Conservation (phyloP, 768 basidiomycete genomes). For the Trametes cinnabarina region DNA sequence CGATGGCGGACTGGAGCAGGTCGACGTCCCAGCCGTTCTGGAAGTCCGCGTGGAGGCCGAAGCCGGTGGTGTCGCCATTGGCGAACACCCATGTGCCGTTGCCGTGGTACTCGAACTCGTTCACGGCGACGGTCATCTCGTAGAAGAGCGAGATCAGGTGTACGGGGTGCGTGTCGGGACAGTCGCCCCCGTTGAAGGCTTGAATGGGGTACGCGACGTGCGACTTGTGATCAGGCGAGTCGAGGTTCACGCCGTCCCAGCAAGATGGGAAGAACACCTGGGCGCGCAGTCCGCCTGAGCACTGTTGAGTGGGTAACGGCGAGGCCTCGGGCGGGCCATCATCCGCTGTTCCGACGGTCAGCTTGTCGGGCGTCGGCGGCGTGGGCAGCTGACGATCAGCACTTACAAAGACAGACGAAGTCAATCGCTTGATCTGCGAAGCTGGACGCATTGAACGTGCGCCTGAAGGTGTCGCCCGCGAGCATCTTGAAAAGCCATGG, state of each 20-base stretch:
- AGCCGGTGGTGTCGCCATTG: slow-evolving; percentile 26
- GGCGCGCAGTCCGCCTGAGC: slow-evolving; percentile 29
- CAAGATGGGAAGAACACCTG: slow-evolving; percentile 35
- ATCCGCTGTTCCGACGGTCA: slow-evolving; percentile 23
- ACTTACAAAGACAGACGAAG: slow-evolving; percentile 29
- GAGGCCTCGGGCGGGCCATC: slow-evolving; percentile 20
- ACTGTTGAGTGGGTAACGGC: slow-evolving; percentile 19
- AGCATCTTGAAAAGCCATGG: slow-evolving; percentile 21
- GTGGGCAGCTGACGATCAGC: neutral
- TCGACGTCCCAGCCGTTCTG: slow-evolving; percentile 23
- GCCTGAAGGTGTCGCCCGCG: slow-evolving; percentile 29
- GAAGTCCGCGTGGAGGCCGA: slow-evolving; percentile 28
- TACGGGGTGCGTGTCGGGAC: slow-evolving; percentile 25
- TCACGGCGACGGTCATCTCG: slow-evolving; percentile 22
- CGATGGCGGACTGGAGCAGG: slow-evolving; percentile 24
- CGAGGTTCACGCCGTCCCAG: slow-evolving; percentile 41
- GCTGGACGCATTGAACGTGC: slow-evolving; percentile 30
- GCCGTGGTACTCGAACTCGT: slow-evolving; percentile 19
- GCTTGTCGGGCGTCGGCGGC: neutral
- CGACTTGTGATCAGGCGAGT: slow-evolving; percentile 38
- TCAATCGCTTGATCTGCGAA: slow-evolving; percentile 33
- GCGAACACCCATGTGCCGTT: slow-evolving; percentile 23
- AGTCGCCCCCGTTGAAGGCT: slow-evolving; percentile 24
- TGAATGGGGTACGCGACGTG: slow-evolving; percentile 37
- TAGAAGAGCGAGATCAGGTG: slow-evolving; percentile 28